Evolutionary conservation across 805 yeast species (phyloP), one percentile per base, ranked within the genome.

Genomic region (Candida michaelii): DNA sequence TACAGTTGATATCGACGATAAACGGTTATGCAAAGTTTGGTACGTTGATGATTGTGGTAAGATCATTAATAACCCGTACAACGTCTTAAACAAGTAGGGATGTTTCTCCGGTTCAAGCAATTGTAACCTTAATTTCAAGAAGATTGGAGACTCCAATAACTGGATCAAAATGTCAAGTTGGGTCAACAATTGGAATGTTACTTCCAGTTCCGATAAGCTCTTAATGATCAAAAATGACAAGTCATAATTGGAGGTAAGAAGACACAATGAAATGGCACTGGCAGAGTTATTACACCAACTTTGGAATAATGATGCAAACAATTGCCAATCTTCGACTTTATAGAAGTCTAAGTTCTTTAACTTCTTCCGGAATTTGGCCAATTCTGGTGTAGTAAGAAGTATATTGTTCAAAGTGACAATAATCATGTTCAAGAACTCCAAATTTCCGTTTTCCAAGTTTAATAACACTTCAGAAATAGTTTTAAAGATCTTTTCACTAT

Each of bases 261-360:
- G 69, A 53, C 97, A 89, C 15, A 93, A 71, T 1, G 96, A 82
- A 31, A 93, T 67, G 0, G 90, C 86, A 4, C 97, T 90, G 1
- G 95, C 89, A 0, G 96, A 82, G 58, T 89, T 91, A 47, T 84
- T 83, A 50, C 95, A 82, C 99, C 99, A 93, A 44, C 95, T 82
- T 55, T 80, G 82, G 65, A 91, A 93, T 42, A 93, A 68, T 0
- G 83, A 69, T 19, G 85, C 75, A 59, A 93, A 93, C 30, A 90
- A 70, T 16, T 72, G 62, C 71, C 83, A 79, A 43, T 87, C 93
- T 27, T 78, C 81, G 17, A 69, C 49, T 27, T 76, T 74, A 52
- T 61, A 63, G 15, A 63, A 56, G 40, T 83, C 87, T n/a, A 82
- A 61, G 31, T 63, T 58, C 63, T 74, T 60, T 39, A 91, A 66